Evolutionary conservation across 2,329 filamentous ascomycete species (phyloP), one percentile per base, ranked within the genome.

Genomic region (Venturia effusa): DNA sequence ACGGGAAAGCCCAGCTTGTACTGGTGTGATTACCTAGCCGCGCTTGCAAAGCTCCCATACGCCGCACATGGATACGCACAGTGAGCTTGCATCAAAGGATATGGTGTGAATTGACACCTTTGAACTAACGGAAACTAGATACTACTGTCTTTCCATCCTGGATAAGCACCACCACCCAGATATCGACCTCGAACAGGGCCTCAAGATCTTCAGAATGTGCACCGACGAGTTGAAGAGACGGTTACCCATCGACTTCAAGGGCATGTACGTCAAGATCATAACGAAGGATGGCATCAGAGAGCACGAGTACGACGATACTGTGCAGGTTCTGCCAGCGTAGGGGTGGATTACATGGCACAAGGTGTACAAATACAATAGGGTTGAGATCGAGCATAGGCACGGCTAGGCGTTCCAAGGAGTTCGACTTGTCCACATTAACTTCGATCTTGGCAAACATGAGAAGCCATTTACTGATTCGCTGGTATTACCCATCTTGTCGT

Each of bases 81-180:
- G 88, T 92, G 87, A 67, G 88, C 41, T 41, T 27, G 40, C 13
- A 27, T 51, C 32, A 62, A 22, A 13, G 13, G 22, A 17, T 34
- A 67, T 48, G 48, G 6, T 34, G 1, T 19, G 17, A 4, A 51
- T 37, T 24, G 15, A 34, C 41, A 19, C n/a, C n/a, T n/a, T 32
- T 59, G 22, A 30, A 37, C 59, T 34, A 19, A 63, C 37, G 43
- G 41, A 59, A 51, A 45, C 40, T 67, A 91, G 87, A 79, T 97
- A 97, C 83, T 99, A 99, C 83, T 99, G 94, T 77, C 83, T 99
- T 66, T 95, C 91, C 7, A 95, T 96, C 70, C 86, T 99, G 61
- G 94, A 99, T 80, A 99, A 99, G 82, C 94, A 99, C 76, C 94
- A 99, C 76, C 90, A 97, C 73, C 93, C 94, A 59, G 88, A 97